Evolutionary conservation across 1,284 basidiomycete species (phyloP).

Genomic region (Boletellus deceptivus): DNA sequence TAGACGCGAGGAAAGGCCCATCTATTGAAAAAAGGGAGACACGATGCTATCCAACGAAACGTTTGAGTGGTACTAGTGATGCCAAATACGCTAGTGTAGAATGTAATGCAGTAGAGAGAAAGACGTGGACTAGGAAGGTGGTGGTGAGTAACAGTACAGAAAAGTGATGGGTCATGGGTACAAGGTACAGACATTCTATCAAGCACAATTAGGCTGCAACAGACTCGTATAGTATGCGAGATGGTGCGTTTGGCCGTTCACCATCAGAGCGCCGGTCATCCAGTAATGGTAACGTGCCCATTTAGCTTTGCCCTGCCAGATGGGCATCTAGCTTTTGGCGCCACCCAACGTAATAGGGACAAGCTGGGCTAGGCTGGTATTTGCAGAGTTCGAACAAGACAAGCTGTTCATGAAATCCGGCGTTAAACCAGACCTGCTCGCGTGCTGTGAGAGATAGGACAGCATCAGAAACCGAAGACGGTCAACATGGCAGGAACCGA

Average conservation of each 20-base stretch:
- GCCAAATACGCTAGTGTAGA: background rate
- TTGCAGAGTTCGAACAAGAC: slow-evolving; percentile 73
- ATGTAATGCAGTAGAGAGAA: slow-evolving; percentile 2
- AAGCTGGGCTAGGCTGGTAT: slow-evolving; percentile 58
- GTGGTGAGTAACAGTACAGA: slow-evolving; percentile 7
- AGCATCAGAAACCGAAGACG: slow-evolving; percentile 7
- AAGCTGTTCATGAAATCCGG: slow-evolving; percentile 76
- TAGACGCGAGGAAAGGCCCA: background rate
- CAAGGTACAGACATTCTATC: slow-evolving; percentile 19
- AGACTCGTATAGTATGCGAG: slow-evolving; percentile 19
- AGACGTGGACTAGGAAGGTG: background rate
- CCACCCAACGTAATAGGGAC: slow-evolving; percentile 72
- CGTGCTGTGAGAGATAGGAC: slow-evolving; percentile 45
- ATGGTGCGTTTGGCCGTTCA: background rate
- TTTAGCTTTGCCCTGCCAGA: slow-evolving; percentile 20
- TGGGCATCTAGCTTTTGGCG: slow-evolving; percentile 26
- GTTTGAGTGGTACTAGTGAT: slow-evolving; percentile 3
- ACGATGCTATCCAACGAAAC: background rate
- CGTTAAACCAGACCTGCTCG: slow-evolving; percentile 75
- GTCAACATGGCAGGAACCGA: slow-evolving; percentile 26
- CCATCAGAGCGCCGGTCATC: slow-evolving; percentile 8
- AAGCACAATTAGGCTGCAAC: slow-evolving; percentile 19
- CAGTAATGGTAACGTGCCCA: background rate
- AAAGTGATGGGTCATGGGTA: slow-evolving; percentile 9
- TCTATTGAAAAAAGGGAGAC: slow-evolving; percentile 9